Evolutionary conservation across 768 basidiomycete genomes (phyloP), one percentile per base, ranked within the genome.

Genomic region (Mycena chlorophos): DNA sequence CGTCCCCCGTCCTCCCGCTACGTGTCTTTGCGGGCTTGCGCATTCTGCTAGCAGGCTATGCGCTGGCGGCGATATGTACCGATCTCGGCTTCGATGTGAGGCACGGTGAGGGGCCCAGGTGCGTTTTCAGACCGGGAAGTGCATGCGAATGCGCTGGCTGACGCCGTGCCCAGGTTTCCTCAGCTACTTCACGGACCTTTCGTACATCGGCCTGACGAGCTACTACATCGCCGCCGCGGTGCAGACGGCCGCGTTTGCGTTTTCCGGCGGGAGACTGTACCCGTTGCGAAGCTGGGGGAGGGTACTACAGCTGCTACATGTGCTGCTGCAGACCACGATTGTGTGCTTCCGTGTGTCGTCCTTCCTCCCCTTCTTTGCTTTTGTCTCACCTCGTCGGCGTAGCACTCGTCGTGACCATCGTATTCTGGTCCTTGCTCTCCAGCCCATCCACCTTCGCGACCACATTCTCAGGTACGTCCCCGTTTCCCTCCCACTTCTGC

Each of bases 131-230:
- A 8, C 39, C 19, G 39, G 5, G 19, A 13, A 6, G 39, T 40
- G 19, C 39, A 20, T 40, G 39, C 39, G 6, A 19, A 13, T 40
- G 19, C 20, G 19, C 39, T 38, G 22, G 47, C 52, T 47, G 22
- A 42, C 46, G 6, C 20, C 29, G 5, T n/a, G n/a, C 34, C 28
- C 30, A 22, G 51, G 31, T 39, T 53, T 28, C 6, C 37, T 50
- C 45, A 87, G 86, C 6, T 88, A 83, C 69, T 88, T 88, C 66
- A 88, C 87, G 0, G 61, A 81, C 55, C 75, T 88, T 1, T 78
- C 83, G 0, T 86, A 82, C 55, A 80, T 82, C 31, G 88, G 88
- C 0, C 61, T 87, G 1, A 75, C 78, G 19, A 75, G 85, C 20
- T 89, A 88, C 68, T 82, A 83, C 66, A 84, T 77, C 66, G 85